Base-by-base conservation (phyloP, 306 rosid genomes). In the Vicia sativa region DNA sequence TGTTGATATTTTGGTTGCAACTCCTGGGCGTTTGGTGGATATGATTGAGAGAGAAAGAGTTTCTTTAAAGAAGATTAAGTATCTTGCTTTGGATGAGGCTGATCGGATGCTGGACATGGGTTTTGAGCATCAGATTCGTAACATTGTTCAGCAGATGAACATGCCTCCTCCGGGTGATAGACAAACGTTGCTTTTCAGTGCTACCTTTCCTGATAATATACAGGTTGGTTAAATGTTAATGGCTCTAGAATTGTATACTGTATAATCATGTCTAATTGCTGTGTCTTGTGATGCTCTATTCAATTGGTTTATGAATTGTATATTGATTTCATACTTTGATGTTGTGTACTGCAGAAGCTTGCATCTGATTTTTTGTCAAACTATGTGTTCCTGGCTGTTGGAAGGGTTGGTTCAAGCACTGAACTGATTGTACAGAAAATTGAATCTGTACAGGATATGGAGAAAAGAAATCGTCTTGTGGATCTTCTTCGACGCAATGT, bases 351-450 rank as follows among this genome's bases (percentile, higher is more conserved):
- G 84, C 90, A 93, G 98, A 90, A 85, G 72, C 84, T 93, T 57
- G 96, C 98, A 3, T 79, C 96, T 4, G 98, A 90, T 67, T 90
- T 93, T 80, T 84, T 93, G 38, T 78, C 95, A 19, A 73, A 72
- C 59, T 92, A 93, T 65, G 78, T 93, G 39, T 90, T 93, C 77
- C 76, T 93, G 65, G 79, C 98, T 74, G 96, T 90, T 70, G 98
- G 98, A 85, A 90, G 91, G 75, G 97, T 90, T 78, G 98, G 98
- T 48, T 93, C 98, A 9, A 93, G 97, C 75, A 93, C 98, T 57
- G 97, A 90, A 69, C 64, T 93, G 50, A 93, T 93, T 78, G 86
- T 61, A 42, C 98, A 93, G 77, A 86, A 87, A 80, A 80, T 93
- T 75, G 96, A 88, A 78, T 81, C 76, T 18, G 97, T 93, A 72